These are phyloP conservation scores for Melaleuca quinquenervia DNA, from an alignment of 345 rosid genomes.

Conservation along the genomic window DNA sequence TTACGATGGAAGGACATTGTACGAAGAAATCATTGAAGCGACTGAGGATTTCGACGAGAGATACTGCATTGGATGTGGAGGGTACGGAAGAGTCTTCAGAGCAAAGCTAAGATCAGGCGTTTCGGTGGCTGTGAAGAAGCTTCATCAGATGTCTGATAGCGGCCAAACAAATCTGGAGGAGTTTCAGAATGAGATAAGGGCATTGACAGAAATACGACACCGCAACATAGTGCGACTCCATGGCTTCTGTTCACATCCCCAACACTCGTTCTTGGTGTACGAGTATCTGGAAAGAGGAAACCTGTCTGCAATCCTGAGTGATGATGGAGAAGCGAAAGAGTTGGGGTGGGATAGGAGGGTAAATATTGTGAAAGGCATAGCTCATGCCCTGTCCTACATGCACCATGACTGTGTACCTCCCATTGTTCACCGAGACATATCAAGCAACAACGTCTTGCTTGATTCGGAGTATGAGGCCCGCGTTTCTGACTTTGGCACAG, in stretches of 20 bases:
- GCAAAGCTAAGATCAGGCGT: constrained; percentile 4
- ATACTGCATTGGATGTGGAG: constrained; percentile 20
- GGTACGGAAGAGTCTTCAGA: constrained; percentile 20
- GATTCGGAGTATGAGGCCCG: constrained; percentile 11
- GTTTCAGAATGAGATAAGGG: constrained; percentile 11
- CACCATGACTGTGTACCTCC: constrained; percentile 13
- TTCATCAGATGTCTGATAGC: not conserved
- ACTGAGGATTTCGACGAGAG: constrained; percentile 2
- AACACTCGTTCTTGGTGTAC: constrained; percentile 8
- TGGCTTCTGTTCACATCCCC: constrained; percentile 5
- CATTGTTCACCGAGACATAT: constrained; percentile 18
- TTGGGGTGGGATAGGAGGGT: constrained; percentile 9
- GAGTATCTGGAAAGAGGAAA: constrained; percentile 10
- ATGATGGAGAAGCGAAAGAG: not conserved
- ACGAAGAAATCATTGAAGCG: constrained; percentile 13
- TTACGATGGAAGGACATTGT: constrained; percentile 5
- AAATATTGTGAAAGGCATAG: constrained; percentile 8
- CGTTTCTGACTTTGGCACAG: constrained; percentile 18
- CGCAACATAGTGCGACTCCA: constrained; percentile 6
- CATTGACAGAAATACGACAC: constrained; percentile 9
- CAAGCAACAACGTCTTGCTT: constrained; percentile 16
- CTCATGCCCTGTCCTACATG: constrained; percentile 20
- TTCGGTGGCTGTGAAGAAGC: constrained; percentile 27
- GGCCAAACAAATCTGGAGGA: not conserved
- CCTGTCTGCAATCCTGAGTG: not conserved